Evolutionary conservation across 2,329 filamentous ascomycete species (phyloP).

Genomic region (Aaosphaeria arxii): DNA sequence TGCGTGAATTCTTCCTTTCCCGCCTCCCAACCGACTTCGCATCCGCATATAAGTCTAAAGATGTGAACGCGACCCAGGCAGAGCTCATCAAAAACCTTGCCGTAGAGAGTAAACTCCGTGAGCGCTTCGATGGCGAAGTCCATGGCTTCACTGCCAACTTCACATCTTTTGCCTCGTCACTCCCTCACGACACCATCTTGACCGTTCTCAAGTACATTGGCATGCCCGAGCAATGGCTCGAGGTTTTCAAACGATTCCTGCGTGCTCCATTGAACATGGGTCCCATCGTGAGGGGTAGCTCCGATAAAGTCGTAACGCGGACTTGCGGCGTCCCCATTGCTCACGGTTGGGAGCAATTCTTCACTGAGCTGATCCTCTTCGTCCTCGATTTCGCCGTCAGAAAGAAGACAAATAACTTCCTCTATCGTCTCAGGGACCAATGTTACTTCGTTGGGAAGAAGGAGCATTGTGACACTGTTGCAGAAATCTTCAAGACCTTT

Average conservation of each 20-base stretch:
- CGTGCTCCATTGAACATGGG: slow-evolving; percentile 21
- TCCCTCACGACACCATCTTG: slow-evolving; percentile 60
- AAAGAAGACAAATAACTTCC: slow-evolving; percentile 11
- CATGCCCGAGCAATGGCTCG: slow-evolving; percentile 54
- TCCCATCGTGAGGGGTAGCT: slow-evolving; percentile 13
- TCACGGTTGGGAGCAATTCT: slow-evolving; percentile 20
- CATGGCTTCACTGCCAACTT: slow-evolving; percentile 13
- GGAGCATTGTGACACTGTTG: slow-evolving; percentile 7
- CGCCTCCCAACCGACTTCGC: slow-evolving; percentile 15
- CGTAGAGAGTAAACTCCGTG: slow-evolving; percentile 16
- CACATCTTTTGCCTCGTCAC: slow-evolving; percentile 55
- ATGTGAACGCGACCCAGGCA: slow-evolving; percentile 13
- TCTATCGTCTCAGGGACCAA: slow-evolving; percentile 21
- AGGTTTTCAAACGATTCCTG: slow-evolving; percentile 57
- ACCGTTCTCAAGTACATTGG: slow-evolving; percentile 58
- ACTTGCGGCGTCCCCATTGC: slow-evolving; percentile 17
- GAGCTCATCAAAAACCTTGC: slow-evolving; percentile 23
- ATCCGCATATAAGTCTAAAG: slow-evolving; percentile 4
- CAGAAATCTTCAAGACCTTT: slow-evolving; percentile 11
- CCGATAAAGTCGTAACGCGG: slow-evolving; percentile 14
- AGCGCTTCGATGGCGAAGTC: slow-evolving; percentile 14
- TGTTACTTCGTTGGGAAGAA: slow-evolving; percentile 21
- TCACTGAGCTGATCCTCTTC: slow-evolving; percentile 24
- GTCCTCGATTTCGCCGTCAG: slow-evolving; percentile 23
- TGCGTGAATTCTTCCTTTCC: slow-evolving; percentile 21